Base-by-base conservation (phyloP, 129 eudicot genomes). In the Pulicaria dysenterica region DNA sequence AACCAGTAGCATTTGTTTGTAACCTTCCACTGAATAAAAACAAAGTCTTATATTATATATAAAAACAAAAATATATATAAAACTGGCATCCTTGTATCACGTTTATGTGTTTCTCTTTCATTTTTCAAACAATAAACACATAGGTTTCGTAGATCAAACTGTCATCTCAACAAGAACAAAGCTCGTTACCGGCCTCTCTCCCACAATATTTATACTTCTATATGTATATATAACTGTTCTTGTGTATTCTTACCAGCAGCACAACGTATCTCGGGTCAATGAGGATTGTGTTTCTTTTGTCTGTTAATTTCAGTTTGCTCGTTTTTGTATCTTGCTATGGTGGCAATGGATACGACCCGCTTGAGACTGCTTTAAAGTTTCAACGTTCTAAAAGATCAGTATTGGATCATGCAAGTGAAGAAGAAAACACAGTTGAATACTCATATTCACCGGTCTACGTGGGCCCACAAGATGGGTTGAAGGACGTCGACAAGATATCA, bases 401-500 rank as follows among this genome's bases (percentile, higher is more conserved):
- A 37, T 5, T n/a, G 17, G 55, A 47, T 49, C 39, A 7, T 51
- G 46, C 11, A 12, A 58, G 40, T 45, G 68, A 78, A 40, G 44
- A 67, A 17, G 70, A 42, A 44, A 38, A 36, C 16, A 12, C 19
- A 4, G n/a, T 14, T 2, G 73, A 75, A 48, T 0, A 69, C 24
- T 60, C 81, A 1, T 69, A 70, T 66, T 64, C 73, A 36, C 81
- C 86, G 2, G 89, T 83, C 44, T 84, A 87, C 48, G 31, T 84
- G 1, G 81, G 75, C 40, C 53, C 64, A 39, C 91, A 91, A 75
- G 80, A 77, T 5, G 91, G 95, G 38, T 59, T 79, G 63, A 87
- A 81, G 79, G 86, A 88, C 12, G 78, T 74, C 10, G 91, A 87
- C 74, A 81, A 79, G 83, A 79, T 91, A 39, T 17, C 65, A 36